Base-by-base conservation (phyloP, 2,329 filamentous ascomycete genomes). In the Fusarium buharicum region DNA sequence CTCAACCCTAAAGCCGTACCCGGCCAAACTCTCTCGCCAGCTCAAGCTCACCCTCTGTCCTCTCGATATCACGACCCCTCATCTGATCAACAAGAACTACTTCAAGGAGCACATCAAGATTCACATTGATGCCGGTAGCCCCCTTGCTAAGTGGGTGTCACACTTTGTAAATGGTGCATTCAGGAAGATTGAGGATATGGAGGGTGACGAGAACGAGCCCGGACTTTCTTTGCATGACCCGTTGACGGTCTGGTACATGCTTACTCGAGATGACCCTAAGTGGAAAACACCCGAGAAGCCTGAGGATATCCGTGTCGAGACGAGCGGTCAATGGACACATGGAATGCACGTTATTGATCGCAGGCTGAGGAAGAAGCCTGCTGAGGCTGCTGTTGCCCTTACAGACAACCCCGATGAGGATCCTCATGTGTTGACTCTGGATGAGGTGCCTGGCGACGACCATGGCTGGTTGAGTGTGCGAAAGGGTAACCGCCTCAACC, bases 271-370 rank as follows among this genome's bases (percentile, higher is more conserved):
- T 59, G 79, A 87, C 54, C 79, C 84, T 16, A 76, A 74, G 27
- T 90, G 88, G 88, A 83, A 81, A 74, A 73, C 79, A 14, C 81
- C 84, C 2, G 75, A 79, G 13, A 80, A 83, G 54, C 86, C 81
- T 0, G 90, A 96, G 75, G 95, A 99, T 74, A 89, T 99, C 52
- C 85, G 95, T 17, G 82, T 99, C 36, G 95, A 99, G 78, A 96
- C 93, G 0, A 80, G 85, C 3, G 95, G 94, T 2, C 95, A 98
- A 79, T 99, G 95, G 95, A 96, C 93, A 40, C 83, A 92, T 53
- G 94, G 95, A 2, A 93, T 95, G 88, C 93, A 93, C 72, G 83
- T 98, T 28, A 81, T 93, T 36, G 95, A 99, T 79, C 83, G 87
- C 31, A 84, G 95, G 39, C 77, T 78, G 33, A 78, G 86, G 50